Evolutionary conservation across 371 early-diverging fungal species (phyloP).

Genomic region (Haplosporangium sp.): DNA sequence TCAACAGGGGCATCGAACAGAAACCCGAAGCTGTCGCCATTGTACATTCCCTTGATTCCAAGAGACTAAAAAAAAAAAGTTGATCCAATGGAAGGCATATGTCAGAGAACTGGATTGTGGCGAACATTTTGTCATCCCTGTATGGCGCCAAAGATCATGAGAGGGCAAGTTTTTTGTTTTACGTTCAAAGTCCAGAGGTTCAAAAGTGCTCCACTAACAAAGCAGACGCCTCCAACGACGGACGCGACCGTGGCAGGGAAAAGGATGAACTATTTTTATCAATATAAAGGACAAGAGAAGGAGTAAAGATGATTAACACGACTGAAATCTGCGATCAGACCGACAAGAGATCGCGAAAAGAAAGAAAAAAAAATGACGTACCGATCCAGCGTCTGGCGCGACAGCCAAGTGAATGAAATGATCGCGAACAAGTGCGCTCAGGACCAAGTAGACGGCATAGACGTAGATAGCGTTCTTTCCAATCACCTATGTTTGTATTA

Average conservation of each 20-base stretch:
- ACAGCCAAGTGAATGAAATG: constrained; percentile 59
- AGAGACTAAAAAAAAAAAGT: constrained; percentile 33
- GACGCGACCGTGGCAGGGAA: constrained; percentile 35
- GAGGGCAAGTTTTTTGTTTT: neutral
- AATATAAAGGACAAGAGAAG: neutral
- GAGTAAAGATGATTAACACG: too few relatives aligned
- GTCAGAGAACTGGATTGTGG: too few relatives aligned
- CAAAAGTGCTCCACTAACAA: constrained; percentile 53
- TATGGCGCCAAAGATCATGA: neutral
- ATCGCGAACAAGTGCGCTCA: constrained; percentile 61
- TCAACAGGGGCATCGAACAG: constrained; percentile 54
- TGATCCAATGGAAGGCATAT: neutral
- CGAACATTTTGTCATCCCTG: neutral
- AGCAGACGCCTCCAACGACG: constrained; percentile 43
- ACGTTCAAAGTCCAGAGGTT: constrained; percentile 64
- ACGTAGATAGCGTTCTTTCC: constrained; percentile 60
- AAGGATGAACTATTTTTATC: constrained; percentile 31
- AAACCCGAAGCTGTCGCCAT: constrained; percentile 62
- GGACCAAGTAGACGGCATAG: constrained; percentile 60
- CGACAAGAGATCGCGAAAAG: neutral
- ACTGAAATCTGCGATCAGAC: too few relatives aligned
- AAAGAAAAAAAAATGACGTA: constrained; percentile 11
- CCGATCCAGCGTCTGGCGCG: constrained; percentile 40
- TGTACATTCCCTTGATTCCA: constrained; percentile 67
- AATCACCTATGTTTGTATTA: constrained; percentile 19